Base-by-base conservation (phyloP, 2,329 filamentous ascomycete genomes). In the Fusarium subglutinans region DNA sequence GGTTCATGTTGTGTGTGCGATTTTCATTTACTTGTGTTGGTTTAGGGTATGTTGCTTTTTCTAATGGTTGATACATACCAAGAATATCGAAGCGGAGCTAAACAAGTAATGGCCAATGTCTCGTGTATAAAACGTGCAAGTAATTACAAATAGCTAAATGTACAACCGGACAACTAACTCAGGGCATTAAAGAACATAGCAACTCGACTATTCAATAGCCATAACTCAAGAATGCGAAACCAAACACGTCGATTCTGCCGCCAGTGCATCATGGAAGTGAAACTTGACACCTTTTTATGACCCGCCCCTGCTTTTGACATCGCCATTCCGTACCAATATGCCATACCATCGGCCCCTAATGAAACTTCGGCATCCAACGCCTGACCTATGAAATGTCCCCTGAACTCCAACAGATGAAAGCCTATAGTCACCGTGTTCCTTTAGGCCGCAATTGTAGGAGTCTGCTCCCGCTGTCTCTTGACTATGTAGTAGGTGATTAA, bases 401-500 rank as follows among this genome's bases (percentile, higher is more conserved):
- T 43, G 9, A 62, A 71, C 67, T 55, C 67, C 55, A 43, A 35
- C 40, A 51, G 35, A 59, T 60, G 35, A 59, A 45, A 22, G 35
- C 50, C 53, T 47, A 53, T 20, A 40, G 40, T 33, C 28, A 17
- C 15, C 13, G 22, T 50, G 17, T 40, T 43, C 14, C 22, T 20
- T 69, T 63, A 69, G 43, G 47, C 66, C 17, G 48, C 47, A 45
- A 75, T 44, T 55, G 65, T 44, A 33, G 70, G 64, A 37, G 69
- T 76, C 65, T 81, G 80, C 82, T 92, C 90, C 59, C 90, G 84
- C 82, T 92, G 90, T 80, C 87, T 86, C 86, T 92, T 92, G 45
- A 93, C 93, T 78, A 95, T 92, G 81, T 95, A 95, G 80, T 95
- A 95, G 15, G 92, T 95, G 77, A 95, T 91, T 69, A 95, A 81